These are phyloP conservation scores for Rhodamnia argentea DNA, from an alignment of 345 rosid species.

Conservation along the genomic window DNA sequence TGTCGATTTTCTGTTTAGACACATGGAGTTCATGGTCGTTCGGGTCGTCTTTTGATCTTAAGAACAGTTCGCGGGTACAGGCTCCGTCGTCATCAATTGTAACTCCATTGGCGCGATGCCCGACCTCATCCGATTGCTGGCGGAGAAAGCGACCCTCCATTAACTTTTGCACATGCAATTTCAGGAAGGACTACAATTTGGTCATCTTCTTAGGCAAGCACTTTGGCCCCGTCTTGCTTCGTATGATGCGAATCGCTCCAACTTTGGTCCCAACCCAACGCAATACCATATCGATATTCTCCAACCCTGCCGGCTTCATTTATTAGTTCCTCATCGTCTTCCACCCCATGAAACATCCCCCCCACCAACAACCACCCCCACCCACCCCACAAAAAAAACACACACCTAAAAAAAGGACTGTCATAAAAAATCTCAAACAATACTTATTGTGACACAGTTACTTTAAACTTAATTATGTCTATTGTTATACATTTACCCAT, in stretches of 20 bases:
- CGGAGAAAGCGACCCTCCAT: neutral
- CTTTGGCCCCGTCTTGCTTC: neutral
- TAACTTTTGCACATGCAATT: neutral
- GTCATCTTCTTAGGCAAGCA: neutral
- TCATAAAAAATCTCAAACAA: no score
- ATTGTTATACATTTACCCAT: no score
- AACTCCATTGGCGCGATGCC: neutral
- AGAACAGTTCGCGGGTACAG: neutral
- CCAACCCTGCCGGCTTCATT: neutral
- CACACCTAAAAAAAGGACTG: no score
- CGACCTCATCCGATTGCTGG: neutral
- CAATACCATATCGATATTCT: neutral
- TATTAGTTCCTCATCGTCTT: neutral
- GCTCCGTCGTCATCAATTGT: neutral
- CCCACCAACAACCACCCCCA: no score
- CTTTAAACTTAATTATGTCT: no score
- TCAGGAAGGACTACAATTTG: neutral
- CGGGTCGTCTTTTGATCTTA: no score
- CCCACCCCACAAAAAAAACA: no score
- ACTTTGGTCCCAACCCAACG: neutral
- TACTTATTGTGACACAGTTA: no score
- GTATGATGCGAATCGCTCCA: no score
- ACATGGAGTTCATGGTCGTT: neutral
- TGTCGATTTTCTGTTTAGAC: neutral
- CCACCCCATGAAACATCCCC: no score